Evolutionary conservation across 2,329 filamentous ascomycete genomes (phyloP), one percentile per base, ranked within the genome.

Genomic region (Amesomyces nigricolor): DNA sequence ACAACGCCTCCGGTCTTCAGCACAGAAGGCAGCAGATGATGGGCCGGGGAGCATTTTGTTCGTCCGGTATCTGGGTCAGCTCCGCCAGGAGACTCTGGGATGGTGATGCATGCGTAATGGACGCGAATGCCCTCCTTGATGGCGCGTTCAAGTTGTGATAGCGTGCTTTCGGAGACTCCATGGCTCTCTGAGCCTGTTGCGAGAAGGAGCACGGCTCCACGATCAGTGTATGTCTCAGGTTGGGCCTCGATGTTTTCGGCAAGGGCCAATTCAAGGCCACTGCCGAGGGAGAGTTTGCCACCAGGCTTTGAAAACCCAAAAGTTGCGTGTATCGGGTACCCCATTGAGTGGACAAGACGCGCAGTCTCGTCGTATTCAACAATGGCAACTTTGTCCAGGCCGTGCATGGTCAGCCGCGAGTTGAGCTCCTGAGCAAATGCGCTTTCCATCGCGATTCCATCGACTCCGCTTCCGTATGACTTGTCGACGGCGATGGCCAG

Each of bases 51-150:
- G 26, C 61, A 63, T 29, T 52, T 50, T 3, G 37, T 19, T 53
- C 52, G 53, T 14, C 10, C 30, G 8, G 44, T 5, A n/a, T 47
- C 19, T 3, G 26, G n/a, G 13, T 17, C 17, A 2, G 16, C 10
- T 1, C 47, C 29, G 11, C 17, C 30, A 13, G 22, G 16, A 37
- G 16, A 6, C 1, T 19, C 11, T 4, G 48, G 53, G 16, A 51
- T 48, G 51, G 51, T 56, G 51, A 62, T 58, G 49, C 61, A 63
- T 3, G 39, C 61, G 39, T 59, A 59, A 42, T 63, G 61, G 4
- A 63, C 55, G 30, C 61, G 58, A 30, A 63, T 61, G 37, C 58
- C 60, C 45, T 63, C 60, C 5, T 56, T 40, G 5, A n/a, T 32
- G 14, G 61, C 61, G 14, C 61, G 58, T 11, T 39, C 32, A 13